These are phyloP conservation scores for Strombidium stylifer DNA, from an alignment of 73 alveolate genomes.

Conservation along the genomic window DNA sequence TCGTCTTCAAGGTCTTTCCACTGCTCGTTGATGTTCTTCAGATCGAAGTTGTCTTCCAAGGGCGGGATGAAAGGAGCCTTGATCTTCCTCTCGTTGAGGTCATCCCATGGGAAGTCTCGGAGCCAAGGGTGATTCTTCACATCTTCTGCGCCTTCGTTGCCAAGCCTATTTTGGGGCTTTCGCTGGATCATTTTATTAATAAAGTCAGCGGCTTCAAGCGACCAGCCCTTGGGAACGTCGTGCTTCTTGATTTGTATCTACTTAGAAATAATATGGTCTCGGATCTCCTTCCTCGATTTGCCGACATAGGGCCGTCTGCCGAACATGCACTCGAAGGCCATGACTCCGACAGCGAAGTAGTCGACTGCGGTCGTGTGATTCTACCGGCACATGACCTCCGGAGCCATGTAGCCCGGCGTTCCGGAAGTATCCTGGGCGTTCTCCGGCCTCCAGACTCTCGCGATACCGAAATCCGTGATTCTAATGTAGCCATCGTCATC, in stretches of 20 bases:
- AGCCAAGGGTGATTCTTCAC: constrained; percentile 55
- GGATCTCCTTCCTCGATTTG: constrained; percentile 77
- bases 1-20: constrained; percentile 34
- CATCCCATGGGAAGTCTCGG: constrained; percentile 35
- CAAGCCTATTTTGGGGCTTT: constrained; percentile 51
- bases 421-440: constrained; percentile 47
- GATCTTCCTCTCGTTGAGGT: no score
- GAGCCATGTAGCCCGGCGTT: constrained; percentile 82
- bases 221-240: constrained; percentile 71
- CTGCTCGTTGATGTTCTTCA: constrained; percentile 49
- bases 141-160: constrained; percentile 43
- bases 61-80: background rate
- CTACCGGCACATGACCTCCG: constrained; percentile 83
- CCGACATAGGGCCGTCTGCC: constrained; percentile 81
- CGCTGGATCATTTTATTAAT: constrained; percentile 61
- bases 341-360: constrained; percentile 76
- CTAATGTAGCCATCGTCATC: constrained; percentile 59
- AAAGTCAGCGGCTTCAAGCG: constrained; percentile 78
- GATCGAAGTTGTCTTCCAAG: constrained; percentile 50
- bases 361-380: constrained; percentile 82
- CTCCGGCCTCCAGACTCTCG: constrained; percentile 18
- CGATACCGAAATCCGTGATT: constrained; percentile 55
- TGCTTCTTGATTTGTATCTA: constrained; percentile 59
- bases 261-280: constrained; percentile 77
- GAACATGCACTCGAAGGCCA: constrained; percentile 77